These are phyloP conservation scores for Antrodiella citrinella DNA, from an alignment of 768 basidiomycete species.

Conservation along the genomic window DNA sequence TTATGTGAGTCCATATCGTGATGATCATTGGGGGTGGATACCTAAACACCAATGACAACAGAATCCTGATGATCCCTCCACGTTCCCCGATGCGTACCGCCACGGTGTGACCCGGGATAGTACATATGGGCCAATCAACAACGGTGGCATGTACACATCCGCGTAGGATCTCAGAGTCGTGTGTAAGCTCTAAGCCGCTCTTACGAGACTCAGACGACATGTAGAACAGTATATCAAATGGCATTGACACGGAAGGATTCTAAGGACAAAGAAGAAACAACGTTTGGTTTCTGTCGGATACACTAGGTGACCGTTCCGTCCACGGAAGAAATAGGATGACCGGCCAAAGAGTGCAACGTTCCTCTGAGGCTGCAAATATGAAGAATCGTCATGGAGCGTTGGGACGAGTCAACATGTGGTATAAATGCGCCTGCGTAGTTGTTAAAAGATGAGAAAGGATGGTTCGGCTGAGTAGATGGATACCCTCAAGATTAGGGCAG, in stretches of 20 bases:
- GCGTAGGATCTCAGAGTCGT: too few species aligned
- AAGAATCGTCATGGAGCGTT: slow-evolving; percentile 6
- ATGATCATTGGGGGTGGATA: neutral
- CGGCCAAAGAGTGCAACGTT: slow-evolving; percentile 14
- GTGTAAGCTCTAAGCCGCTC: too few species aligned
- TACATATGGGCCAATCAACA: too few species aligned
- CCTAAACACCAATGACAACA: too few species aligned
- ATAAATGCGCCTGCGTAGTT: slow-evolving; percentile 12
- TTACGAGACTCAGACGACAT: too few species aligned
- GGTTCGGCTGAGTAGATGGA: neutral
- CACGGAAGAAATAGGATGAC: slow-evolving; percentile 11
- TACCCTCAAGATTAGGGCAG: slow-evolving; percentile 1
- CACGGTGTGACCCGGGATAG: too few species aligned
- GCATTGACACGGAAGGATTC: too few species aligned
- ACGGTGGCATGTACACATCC: too few species aligned
- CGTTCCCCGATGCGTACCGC: neutral
- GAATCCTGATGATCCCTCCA: neutral
- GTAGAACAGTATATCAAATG: too few species aligned
- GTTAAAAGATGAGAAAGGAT: slow-evolving; percentile 12
- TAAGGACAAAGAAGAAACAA: too few species aligned
- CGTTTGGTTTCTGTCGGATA: too few species aligned
- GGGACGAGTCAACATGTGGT: slow-evolving; percentile 13
- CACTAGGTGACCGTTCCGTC: slow-evolving; percentile 15
- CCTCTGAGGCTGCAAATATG: slow-evolving; percentile 13
- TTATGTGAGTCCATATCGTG: too few species aligned